Evolutionary conservation across 1,284 basidiomycete genomes (phyloP), one percentile per base, ranked within the genome.

Genomic region (Rhodotorula mucilaginosa): DNA sequence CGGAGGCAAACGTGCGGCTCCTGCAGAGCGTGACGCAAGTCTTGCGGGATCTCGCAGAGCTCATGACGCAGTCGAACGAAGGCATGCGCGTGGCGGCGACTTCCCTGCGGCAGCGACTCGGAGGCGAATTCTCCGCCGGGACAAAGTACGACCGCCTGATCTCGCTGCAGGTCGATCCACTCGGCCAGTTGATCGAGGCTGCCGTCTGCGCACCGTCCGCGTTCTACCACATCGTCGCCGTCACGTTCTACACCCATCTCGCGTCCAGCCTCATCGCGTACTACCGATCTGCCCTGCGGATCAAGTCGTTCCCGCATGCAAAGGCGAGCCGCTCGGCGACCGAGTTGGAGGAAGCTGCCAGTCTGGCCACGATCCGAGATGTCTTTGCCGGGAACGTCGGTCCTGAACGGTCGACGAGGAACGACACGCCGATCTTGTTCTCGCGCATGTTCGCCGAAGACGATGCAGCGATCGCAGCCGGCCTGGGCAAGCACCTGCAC

Each of bases 151-250:
- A 54, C 46, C 34, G 58, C 48, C n/a, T 56, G 60, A 61, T 60
- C 46, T 68, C 95, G 0, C 87, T 96, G 16, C 86, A 92, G 13
- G 86, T 93, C 26, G 91, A 96, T 79, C 93, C 95, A 0, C 88
- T 97, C 76, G 89, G 89, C 3, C 86, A 95, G 58, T 85, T 97
- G 23, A 86, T 95, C 31, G 93, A 97, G 81, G 88, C 90, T 0
- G 93, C 93, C 0, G 90, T 91, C 3, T 88, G 96, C 47, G 88
- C 90, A 0, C 93, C 93, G 0, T 91, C 93, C 70, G 89, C 93
- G 79, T 86, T 97, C 48, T 88, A 89, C 47, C 89, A 95, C 76
- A 89, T 95, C 62, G 86, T 93, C 44, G 85, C 91, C 59, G 85
- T 96, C 77, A 87, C 90, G 4, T 97, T 94, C 82, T 95, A 95